Base-by-base conservation (phyloP, 169 alveolate species). In the Toxoplasma gondii region DNA sequence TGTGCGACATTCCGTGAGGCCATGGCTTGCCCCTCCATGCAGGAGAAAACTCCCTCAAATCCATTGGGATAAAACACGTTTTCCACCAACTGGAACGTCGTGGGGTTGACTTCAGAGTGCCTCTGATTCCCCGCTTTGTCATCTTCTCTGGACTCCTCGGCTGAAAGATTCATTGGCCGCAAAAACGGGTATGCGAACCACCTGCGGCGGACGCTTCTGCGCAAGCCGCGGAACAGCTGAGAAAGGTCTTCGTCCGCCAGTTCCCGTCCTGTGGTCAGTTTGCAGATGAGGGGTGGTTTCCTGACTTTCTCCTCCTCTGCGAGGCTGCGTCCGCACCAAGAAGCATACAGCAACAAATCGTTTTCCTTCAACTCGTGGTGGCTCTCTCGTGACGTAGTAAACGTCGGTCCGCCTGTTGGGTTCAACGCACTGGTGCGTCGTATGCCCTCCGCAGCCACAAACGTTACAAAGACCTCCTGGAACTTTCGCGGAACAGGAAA, bases 21-120 rank as follows among this genome's bases (percentile, higher is more conserved):
- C 84, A 74, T 74, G 43, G 45, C 84, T 34, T n/a, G 49, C 27
- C 84, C 84, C 84, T 74, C 84, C 44, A 38, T 36, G 84, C 84
- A 74, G 9, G 84, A 74, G 31, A 74, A n/a, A 27, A 34, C 84
- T 0, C 84, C 45, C 84, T 74, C 84, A 44, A 74, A 74, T 7
- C 45, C 84, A 34, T 38, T 74, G 84, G 84, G 45, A 22, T 74
- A 74, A 22, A 36, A 74, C n/a, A 74, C 84, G 34, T 74, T n/a
- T 34, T 74, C 84, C 84, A 74, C 27, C 84, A 74, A 34, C 41
- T 36, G 49, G 24, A 74, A 74, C 0, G 27, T 27, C 27, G 84
- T 74, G 41, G 45, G 49, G 78, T 24, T 49, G 4, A 49, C 58
- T 49, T 49, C 58, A 49, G 58, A 9, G 58, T 9, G 58, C 58